These are phyloP conservation scores for Pseudocercospora fijiensis DNA, from an alignment of 2,329 filamentous ascomycete species.

Conservation along the genomic window DNA sequence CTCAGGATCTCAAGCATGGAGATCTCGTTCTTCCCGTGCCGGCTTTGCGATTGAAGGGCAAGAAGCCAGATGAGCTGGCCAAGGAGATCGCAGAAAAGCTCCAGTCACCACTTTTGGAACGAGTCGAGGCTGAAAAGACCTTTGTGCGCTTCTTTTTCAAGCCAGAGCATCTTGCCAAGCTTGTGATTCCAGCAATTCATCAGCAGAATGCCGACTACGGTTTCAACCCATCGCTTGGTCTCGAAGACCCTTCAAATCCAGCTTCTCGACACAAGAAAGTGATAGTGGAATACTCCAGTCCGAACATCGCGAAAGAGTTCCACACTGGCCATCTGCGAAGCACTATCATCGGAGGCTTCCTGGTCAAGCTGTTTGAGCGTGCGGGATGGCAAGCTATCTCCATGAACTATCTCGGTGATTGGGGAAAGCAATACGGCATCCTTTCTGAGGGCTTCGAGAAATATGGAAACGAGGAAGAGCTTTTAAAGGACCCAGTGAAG, in stretches of 20 bases:
- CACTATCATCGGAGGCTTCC: conserved; percentile 73
- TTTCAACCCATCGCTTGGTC: conserved; percentile 58
- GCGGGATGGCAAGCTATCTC: conserved; percentile 69
- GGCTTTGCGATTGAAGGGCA: conserved; percentile 71
- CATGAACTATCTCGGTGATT: conserved; percentile 77
- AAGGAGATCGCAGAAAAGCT: conserved; percentile 55
- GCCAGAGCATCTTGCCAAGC: conserved; percentile 60
- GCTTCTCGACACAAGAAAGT: conserved; percentile 63
- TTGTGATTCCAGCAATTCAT: conserved; percentile 70
- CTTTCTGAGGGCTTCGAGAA: conserved; percentile 72
- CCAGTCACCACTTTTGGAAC: conserved; percentile 69
- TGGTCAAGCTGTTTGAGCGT: conserved; percentile 66
- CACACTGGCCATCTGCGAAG: conserved; percentile 72
- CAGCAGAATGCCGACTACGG: conserved; percentile 63
- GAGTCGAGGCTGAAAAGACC: conserved; percentile 64
- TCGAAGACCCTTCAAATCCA: conserved; percentile 62
- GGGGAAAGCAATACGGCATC: conserved; percentile 73
- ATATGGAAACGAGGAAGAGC: conserved; percentile 70
- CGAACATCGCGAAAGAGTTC: conserved; percentile 84
- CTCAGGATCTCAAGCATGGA: conserved; percentile 74
- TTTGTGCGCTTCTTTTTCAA: conserved; percentile 82
- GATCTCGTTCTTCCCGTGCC: conserved; percentile 77
- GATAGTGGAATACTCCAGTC: conserved; percentile 79
- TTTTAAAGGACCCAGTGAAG: conserved; percentile 72
- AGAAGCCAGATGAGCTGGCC: conserved; percentile 58